These are phyloP conservation scores for Clarireedia homoeocarpa DNA, from an alignment of 2,329 filamentous ascomycete species.

Conservation along the genomic window DNA sequence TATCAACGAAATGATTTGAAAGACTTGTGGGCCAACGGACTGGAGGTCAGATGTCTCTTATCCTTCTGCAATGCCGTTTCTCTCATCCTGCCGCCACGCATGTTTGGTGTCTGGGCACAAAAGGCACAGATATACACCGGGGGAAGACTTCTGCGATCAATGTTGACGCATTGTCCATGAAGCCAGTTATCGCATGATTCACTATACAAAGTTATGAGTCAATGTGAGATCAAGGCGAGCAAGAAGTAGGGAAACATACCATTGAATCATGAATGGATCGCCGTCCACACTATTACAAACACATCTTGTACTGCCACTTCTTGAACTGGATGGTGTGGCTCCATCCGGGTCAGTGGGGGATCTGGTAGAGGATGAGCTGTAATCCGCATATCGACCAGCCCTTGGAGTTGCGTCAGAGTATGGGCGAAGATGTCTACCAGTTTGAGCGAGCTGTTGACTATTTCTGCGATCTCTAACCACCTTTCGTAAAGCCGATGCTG, in stretches of 20 bases:
- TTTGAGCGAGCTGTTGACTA: slow-evolving; percentile 17
- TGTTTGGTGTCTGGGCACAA: slow-evolving; percentile 52
- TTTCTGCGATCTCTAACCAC: slow-evolving; percentile 32
- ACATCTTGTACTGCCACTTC: slow-evolving; percentile 41
- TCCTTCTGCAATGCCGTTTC: slow-evolving; percentile 26
- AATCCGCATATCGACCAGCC: slow-evolving; percentile 17
- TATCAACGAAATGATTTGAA: slow-evolving; percentile 36
- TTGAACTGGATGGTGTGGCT: slow-evolving; percentile 36
- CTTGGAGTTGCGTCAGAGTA: slow-evolving; percentile 16
- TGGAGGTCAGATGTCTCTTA: slow-evolving; percentile 25
- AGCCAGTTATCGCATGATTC: slow-evolving; percentile 60
- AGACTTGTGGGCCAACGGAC: slow-evolving; percentile 37
- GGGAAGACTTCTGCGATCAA: slow-evolving; percentile 47
- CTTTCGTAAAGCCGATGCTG: slow-evolving; percentile 52
- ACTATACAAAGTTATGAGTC: slow-evolving; percentile 32
- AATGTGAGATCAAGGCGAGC: not conserved
- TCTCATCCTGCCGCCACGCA: slow-evolving; percentile 40
- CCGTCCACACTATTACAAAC: slow-evolving; percentile 41
- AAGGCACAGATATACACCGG: slow-evolving; percentile 57
- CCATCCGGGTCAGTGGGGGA: slow-evolving; percentile 42
- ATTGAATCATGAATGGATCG: slow-evolving; percentile 53
- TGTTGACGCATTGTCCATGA: slow-evolving; percentile 55
- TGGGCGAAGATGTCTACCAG: slow-evolving; percentile 19
- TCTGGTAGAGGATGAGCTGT: slow-evolving; percentile 37
- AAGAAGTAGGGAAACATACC: slow-evolving; percentile 36